Evolutionary conservation across 352 stramenopile genomes (phyloP).

Genomic region (Pythium periplocum): DNA sequence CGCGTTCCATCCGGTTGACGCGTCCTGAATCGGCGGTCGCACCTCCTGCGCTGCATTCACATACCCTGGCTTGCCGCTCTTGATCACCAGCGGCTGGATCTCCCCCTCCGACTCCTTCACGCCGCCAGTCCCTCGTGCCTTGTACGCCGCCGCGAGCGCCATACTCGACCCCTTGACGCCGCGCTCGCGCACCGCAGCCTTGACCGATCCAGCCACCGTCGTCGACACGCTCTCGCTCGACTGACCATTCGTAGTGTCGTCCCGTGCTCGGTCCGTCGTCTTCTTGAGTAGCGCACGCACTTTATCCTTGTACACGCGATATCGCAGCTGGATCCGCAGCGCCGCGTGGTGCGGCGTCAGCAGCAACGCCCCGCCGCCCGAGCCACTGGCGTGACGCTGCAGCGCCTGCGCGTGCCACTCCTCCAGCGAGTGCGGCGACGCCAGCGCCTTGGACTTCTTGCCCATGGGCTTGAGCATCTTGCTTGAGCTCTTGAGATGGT

Average conservation of each 20-base stretch:
- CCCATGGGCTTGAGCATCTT: slow-evolving; percentile 6
- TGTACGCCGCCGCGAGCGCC: slow-evolving; percentile 49
- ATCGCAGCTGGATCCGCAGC: slow-evolving; percentile 64
- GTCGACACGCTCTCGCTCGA: slow-evolving; percentile 15
- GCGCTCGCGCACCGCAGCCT: slow-evolving; percentile 24
- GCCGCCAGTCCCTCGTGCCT: slow-evolving; percentile 8
- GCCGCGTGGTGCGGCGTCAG: slow-evolving; percentile 40
- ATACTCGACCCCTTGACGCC: slow-evolving; percentile 48
- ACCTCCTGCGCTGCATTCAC: not conserved
- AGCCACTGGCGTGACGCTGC: slow-evolving; percentile 16
- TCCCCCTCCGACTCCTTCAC: not conserved
- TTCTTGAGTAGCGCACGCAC: slow-evolving; percentile 57
- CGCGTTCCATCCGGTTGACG: slow-evolving; percentile 6
- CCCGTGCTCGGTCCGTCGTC: slow-evolving; percentile 26
- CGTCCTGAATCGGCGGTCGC: slow-evolving; percentile 12
- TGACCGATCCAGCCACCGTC: slow-evolving; percentile 14
- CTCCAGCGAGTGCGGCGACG: slow-evolving; percentile 29
- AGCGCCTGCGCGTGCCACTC: slow-evolving; percentile 32
- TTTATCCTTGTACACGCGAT: slow-evolving; percentile 70
- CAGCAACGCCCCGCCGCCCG: slow-evolving; percentile 18
- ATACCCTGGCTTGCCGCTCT: not conserved
- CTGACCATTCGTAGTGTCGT: slow-evolving; percentile 12
- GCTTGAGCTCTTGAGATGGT: too few species aligned
- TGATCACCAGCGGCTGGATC: slow-evolving; percentile 3
- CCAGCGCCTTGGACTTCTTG: slow-evolving; percentile 35